phyloP scores from a whole-genome alignment of 805 yeast genomes.

The Barnettozyma sp. region DNA sequence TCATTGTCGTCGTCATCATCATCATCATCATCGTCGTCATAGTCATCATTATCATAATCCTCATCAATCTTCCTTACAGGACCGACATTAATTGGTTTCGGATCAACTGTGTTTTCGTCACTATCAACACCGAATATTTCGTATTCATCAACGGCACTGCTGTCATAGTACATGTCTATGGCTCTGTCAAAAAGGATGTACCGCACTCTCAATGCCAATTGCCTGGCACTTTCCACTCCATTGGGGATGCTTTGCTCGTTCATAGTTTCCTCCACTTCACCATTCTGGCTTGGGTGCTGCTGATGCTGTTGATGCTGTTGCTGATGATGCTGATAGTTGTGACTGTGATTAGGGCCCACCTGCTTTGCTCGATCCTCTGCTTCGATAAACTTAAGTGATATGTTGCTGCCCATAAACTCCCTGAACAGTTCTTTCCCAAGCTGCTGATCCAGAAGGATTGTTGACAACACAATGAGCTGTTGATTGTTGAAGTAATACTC shows the following conservation, averaged over 20 bases:
- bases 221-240: slow-evolving; percentile 41
- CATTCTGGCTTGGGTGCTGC: too few relatives aligned
- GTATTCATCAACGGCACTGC: slow-evolving; percentile 14
- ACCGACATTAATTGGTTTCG: not conserved
- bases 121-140: slow-evolving; percentile 15
- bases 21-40: slow-evolving; percentile 24
- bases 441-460: slow-evolving; percentile 34
- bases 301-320: too few relatives aligned
- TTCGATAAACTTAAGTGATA: slow-evolving; percentile 23
- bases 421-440: slow-evolving; percentile 33
- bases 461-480: slow-evolving; percentile 44
- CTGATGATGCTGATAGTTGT: too few relatives aligned
- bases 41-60: slow-evolving; percentile 28
- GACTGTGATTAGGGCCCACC: too few relatives aligned
- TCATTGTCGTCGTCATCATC: slow-evolving; percentile 9
- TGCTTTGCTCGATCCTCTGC: slow-evolving; percentile 14
- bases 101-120: not conserved
- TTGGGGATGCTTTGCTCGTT: slow-evolving; percentile 32
- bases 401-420: slow-evolving; percentile 33
- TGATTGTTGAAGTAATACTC: slow-evolving; percentile 47
- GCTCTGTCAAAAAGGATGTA: slow-evolving; percentile 71
- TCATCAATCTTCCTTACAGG: slow-evolving; percentile 32
- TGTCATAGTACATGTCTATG: slow-evolving; percentile 38
- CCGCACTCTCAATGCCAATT: slow-evolving; percentile 57
- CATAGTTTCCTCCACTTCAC: slow-evolving; percentile 28